A percentile compares a stretch with the other conserved stretches of the same genome.
Conservation (phyloP, 2,329 filamentous ascomycete species). For the Colletotrichum musicola region DNA sequence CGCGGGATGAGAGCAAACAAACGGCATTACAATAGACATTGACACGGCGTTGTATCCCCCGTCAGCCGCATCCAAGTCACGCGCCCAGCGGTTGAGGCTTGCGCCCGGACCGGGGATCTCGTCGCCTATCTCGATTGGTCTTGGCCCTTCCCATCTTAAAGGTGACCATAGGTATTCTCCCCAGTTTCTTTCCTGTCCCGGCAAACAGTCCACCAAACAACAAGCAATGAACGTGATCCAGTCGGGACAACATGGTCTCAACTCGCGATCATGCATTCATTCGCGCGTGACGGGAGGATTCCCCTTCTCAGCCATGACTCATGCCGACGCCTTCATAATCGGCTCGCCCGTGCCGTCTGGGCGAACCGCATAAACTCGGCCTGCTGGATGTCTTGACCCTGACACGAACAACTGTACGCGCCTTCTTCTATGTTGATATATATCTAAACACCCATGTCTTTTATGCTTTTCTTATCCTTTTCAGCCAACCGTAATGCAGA, state of each 20-base stretch:
- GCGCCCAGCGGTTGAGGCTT: slow-evolving; percentile 25
- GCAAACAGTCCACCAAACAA: not conserved
- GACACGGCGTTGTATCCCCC: no score
- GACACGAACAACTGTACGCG: slow-evolving; percentile 2
- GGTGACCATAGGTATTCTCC: not conserved
- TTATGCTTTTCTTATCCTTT: slow-evolving; percentile 31
- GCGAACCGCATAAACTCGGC: not conserved
- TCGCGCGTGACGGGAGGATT: slow-evolving; percentile 4
- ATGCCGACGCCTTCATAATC: slow-evolving; percentile 1
- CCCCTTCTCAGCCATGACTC: not conserved
- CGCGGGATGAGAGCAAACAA: not conserved
- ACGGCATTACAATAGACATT: not conserved
- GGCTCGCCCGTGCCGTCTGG: not conserved
- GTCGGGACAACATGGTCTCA: not conserved
- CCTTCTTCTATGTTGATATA: slow-evolving; percentile 25
- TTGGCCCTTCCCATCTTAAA: slow-evolving; percentile 1
- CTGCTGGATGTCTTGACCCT: slow-evolving; percentile 2
- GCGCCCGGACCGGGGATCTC: slow-evolving; percentile 21
- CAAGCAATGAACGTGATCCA: not conserved
- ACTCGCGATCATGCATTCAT: not conserved
- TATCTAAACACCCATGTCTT: slow-evolving; percentile 22
- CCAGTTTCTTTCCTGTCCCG: not conserved
- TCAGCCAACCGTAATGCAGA: slow-evolving; percentile 15
- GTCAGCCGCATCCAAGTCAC: not conserved
- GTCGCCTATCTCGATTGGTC: slow-evolving; percentile 27